Base-by-base conservation (phyloP, 1,139 yeast species). In the Diutina rugosa region DNA sequence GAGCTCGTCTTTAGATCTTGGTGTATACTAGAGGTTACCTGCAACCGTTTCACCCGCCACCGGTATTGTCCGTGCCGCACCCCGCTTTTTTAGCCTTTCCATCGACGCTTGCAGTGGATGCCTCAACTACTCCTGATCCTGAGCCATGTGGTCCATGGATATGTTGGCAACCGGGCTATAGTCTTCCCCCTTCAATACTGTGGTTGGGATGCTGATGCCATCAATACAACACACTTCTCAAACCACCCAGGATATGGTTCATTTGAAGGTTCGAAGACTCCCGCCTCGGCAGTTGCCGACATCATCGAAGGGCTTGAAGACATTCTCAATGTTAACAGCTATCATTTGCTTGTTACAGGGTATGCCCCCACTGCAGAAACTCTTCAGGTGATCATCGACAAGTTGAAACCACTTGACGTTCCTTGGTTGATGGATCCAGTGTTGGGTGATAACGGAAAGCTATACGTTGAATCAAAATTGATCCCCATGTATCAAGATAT, bases 311-410 rank as follows among this genome's bases (percentile, higher is more conserved):
- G 62, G 6, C 49, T 60, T 12, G 46, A 49, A 1, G 56, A 49
- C 10, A 57, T 57, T 21, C 44, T 56, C 46, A 58, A 65, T 54
- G 59, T 69, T 41, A 56, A 68, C 1, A 67, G 66, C 4, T 87
- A 87, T 64, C 80, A 80, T 60, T 84, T 87, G 32, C 65, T 88
- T 1, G 66, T 88, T 56, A 83, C 90, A 0, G 96, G 96, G 0
- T 89, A 89, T 64, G 74, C 84, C 2, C 90, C 91, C 16, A 80
- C 80, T 52, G 80, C 79, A 1, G 77, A 71, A 44, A 77, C 81
- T 1, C 72, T 85, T 58, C 64, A 68, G 54, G 76, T 77, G 0
- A 78, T 84, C 1, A 78, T 78, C 52, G 67, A 72, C 28, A 76
- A 82, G 49, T 64, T 70, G 66, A 59, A 65, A 6, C 63, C 54